phyloP scores from a whole-genome alignment of 2,329 filamentous ascomycete genomes.

The Scleromitrula shiraiana region DNA sequence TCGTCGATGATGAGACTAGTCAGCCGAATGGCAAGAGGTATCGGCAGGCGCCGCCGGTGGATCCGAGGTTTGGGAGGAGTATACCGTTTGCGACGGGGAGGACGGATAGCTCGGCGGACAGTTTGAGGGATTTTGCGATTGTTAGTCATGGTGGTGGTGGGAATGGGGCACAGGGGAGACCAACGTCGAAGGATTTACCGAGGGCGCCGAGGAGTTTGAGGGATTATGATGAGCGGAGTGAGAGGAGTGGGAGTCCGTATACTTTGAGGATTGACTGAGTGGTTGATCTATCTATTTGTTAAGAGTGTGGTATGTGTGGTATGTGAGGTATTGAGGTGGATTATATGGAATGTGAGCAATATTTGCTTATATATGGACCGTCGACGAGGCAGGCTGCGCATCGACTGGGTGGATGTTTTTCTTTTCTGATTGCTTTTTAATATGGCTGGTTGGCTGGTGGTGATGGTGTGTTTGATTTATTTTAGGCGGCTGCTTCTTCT shows the following conservation, averaged over 20 bases:
- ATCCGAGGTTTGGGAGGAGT: conserved; percentile 23
- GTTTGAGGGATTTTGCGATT: conserved; percentile 23
- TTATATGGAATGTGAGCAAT: no score
- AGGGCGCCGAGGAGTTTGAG: conserved; percentile 9
- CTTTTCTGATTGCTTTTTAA: no score
- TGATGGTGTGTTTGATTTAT: no score
- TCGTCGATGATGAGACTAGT: conserved; percentile 54
- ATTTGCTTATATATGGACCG: no score
- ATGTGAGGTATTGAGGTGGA: no score
- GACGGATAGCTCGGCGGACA: conserved; percentile 13
- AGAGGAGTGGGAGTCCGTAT: conserved; percentile 20
- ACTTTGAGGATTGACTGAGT: conserved; percentile 19
- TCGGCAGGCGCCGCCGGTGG: conserved; percentile 26
- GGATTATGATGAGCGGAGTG: conserved; percentile 5
- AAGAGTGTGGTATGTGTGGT: no score
- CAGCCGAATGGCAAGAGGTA: conserved; percentile 14
- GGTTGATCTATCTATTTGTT: no score
- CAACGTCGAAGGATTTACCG: not conserved
- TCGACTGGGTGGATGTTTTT: no score
- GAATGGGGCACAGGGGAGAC: no score
- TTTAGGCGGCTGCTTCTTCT: no score
- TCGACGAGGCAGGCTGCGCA: no score
- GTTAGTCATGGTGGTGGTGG: conserved; percentile 13
- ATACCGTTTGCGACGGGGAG: conserved; percentile 1
- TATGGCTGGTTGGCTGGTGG: no score